A percentile compares a stretch with the other conserved stretches of the same genome.
Evolutionary conservation across 2,329 filamentous ascomycete genomes (phyloP).

Genomic region (Mycosphaerella sp.): DNA sequence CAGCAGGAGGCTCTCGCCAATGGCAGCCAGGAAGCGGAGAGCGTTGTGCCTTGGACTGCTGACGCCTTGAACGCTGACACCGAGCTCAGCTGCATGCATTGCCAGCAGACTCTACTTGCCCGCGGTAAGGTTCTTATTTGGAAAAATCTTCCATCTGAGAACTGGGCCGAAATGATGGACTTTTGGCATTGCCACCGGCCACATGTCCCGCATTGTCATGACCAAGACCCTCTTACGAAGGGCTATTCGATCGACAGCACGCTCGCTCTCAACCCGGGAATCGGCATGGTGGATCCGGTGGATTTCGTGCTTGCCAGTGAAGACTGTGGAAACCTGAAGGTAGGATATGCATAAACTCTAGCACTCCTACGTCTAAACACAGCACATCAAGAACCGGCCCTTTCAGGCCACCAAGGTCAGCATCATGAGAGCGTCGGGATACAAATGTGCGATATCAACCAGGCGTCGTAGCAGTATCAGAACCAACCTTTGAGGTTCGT

Average conservation of each 20-base stretch:
- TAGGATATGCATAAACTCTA: slow-evolving; percentile 31
- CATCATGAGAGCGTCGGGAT: slow-evolving; percentile 32
- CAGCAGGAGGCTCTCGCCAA: slow-evolving; percentile 34
- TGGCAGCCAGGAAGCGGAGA: slow-evolving; percentile 27
- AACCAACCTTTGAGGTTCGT: slow-evolving; percentile 27
- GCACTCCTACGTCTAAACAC: slow-evolving; percentile 3
- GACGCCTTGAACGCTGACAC: slow-evolving; percentile 27
- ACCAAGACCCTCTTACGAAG: slow-evolving; percentile 46
- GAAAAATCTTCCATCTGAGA: slow-evolving; percentile 92
- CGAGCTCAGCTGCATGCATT: slow-evolving; percentile 28
- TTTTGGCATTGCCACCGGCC: slow-evolving; percentile 99
- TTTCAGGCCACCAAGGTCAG: slow-evolving; percentile 30
- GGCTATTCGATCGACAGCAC: slow-evolving; percentile 79
- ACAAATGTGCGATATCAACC: slow-evolving; percentile 33
- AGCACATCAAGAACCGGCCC: slow-evolving; percentile 35
- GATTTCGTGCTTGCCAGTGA: slow-evolving; percentile 64
- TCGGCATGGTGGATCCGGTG: slow-evolving; percentile 74
- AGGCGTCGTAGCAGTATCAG: slow-evolving; percentile 15
- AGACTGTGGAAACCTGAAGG: slow-evolving; percentile 55
- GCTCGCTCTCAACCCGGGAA: slow-evolving; percentile 58
- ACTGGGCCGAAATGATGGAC: slow-evolving; percentile 99
- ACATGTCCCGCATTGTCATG: slow-evolving; percentile 46
- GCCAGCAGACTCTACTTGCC: slow-evolving; percentile 25
- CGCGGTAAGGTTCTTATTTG: slow-evolving; percentile 50
- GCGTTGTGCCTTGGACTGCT: slow-evolving; percentile 43